Conservation (phyloP, 257 asterid genomes). For the Capsicum pubescens region DNA sequence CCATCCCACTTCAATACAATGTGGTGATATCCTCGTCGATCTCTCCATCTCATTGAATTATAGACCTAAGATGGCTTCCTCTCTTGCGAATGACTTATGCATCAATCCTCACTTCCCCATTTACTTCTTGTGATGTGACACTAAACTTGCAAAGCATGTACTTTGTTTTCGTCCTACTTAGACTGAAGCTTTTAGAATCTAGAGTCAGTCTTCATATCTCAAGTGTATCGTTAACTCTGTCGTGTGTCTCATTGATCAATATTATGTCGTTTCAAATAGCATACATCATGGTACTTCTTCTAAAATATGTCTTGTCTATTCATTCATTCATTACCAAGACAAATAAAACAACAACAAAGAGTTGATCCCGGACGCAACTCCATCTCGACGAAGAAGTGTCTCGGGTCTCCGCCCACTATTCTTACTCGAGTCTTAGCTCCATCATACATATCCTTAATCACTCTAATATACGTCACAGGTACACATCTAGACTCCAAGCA, state of each 20-base stretch:
- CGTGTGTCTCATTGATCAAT: neutral
- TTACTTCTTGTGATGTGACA: neutral
- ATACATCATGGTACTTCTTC: neutral
- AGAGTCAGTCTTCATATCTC: neutral
- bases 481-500: no score
- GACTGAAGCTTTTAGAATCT: neutral
- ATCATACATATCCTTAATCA: no score
- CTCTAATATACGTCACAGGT: no score
- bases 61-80: neutral
- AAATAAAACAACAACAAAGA: neutral
- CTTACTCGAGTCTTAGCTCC: no score
- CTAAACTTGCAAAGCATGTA: neutral
- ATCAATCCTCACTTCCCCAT: neutral
- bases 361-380: neutral
- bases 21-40: neutral
- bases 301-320: neutral
- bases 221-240: neutral
- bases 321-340: neutral
- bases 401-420: no score
- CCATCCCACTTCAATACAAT: neutral
- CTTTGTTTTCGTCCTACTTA: neutral
- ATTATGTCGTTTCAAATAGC: neutral
- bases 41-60: neutral
- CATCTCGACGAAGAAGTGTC: neutral
- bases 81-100: neutral